A percentile compares a stretch with the other conserved stretches of the same genome.
Evolutionary conservation across 2,329 filamentous ascomycete genomes (phyloP).

Genomic region (Colletotrichum nymphaeae): DNA sequence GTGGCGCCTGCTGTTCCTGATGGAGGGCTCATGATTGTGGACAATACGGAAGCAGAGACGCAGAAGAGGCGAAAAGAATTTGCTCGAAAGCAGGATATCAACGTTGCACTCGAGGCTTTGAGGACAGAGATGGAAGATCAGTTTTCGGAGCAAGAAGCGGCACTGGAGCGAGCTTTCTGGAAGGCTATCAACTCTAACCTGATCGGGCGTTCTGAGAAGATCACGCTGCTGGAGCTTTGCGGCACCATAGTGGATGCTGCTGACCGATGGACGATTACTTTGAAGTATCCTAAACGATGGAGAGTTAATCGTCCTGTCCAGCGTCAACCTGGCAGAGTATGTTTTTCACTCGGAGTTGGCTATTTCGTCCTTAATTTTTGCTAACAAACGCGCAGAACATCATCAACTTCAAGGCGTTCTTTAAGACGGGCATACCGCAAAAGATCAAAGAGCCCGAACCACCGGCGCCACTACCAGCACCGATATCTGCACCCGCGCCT

Average conservation of each 20-base stretch:
- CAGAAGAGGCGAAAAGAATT: conserved; percentile 73
- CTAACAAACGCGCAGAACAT: conserved; percentile 45
- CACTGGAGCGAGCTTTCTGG: conserved; percentile 55
- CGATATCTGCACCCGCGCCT: neutral
- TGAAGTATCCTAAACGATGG: conserved; percentile 56
- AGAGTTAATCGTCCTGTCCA: conserved; percentile 49
- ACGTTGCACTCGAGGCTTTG: conserved; percentile 61
- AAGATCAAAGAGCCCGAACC: conserved; percentile 32
- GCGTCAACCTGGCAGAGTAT: conserved; percentile 50
- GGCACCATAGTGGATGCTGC: conserved; percentile 60
- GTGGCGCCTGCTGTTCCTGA: conserved; percentile 26
- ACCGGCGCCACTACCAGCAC: conserved; percentile 21
- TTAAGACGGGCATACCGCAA: conserved; percentile 41
- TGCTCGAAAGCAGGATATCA: conserved; percentile 72
- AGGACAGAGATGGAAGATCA: conserved; percentile 57
- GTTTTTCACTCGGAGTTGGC: conserved; percentile 27
- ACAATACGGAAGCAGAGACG: conserved; percentile 56
- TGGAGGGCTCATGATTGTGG: conserved; percentile 52
- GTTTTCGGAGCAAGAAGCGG: conserved; percentile 50
- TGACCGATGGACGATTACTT: conserved; percentile 52
- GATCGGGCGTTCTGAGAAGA: conserved; percentile 54
- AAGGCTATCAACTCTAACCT: conserved; percentile 53
- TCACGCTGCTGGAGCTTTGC: conserved; percentile 56
- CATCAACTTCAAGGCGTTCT: conserved; percentile 52
- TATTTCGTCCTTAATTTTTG: neutral